Conservation (phyloP, 1,284 basidiomycete species). For the Bjerkandera adusta region DNA sequence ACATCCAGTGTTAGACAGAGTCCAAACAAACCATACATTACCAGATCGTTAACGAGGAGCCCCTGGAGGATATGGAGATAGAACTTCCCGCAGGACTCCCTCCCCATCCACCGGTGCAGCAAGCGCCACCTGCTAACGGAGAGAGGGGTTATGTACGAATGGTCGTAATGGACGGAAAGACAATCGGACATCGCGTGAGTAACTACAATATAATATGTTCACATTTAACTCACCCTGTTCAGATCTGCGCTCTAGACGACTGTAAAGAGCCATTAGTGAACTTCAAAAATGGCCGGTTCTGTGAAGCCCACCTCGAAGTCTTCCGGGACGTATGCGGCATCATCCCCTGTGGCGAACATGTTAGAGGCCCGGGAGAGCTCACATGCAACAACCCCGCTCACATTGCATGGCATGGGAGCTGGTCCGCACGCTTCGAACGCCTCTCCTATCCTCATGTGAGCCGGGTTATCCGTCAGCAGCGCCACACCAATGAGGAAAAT, state of each 20-base stretch:
- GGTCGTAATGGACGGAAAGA: conserved; percentile 12
- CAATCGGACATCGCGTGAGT: conserved; percentile 8
- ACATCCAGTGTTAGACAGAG: not conserved
- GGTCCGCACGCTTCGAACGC: conserved; percentile 1
- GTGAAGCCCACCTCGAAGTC: not conserved
- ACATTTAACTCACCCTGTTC: not conserved
- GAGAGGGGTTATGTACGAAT: not conserved
- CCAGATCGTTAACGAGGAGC: not conserved
- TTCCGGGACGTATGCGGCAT: conserved; percentile 1
- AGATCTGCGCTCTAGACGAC: conserved; percentile 7
- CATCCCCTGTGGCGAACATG: not conserved
- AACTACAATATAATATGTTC: not conserved
- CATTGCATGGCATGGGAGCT: not conserved
- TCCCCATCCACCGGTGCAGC: not conserved
- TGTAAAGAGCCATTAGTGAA: conserved; percentile 3
- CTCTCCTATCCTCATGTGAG: conserved; percentile 5
- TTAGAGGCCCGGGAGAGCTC: not conserved
- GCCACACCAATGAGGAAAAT: not conserved
- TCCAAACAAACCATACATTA: not conserved
- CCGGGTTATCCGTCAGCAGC: conserved; percentile 9
- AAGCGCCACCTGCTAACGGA: not conserved
- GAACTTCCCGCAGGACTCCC: not conserved
- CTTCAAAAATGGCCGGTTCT: conserved; percentile 9
- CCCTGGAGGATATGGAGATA: not conserved
- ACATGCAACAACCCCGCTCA: conserved; percentile 7